Base-by-base conservation (phyloP, 208 protist species). In the Wallacemonas sp. region DNA sequence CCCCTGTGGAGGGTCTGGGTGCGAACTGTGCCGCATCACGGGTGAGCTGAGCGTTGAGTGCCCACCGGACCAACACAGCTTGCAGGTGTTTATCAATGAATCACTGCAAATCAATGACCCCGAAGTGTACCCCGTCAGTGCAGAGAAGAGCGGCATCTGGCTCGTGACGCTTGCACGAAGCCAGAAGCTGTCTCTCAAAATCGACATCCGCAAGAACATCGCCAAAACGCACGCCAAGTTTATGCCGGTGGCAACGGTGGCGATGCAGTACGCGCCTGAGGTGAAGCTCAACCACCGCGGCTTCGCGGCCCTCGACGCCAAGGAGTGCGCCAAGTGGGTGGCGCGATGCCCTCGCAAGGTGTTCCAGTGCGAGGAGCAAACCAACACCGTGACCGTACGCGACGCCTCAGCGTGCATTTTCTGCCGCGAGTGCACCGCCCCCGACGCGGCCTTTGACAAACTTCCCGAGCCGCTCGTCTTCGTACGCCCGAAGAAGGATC, bases 201-300 rank as follows among this genome's bases (percentile, higher is more conserved):
- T 94, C 8, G 74, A 93, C 13, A 94, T 96, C n/a, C 84, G 83
- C 9, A 97, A 98, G 73, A 97, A 97, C 64, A 97, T 99, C 37
- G 98, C 95, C 33, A 99, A 99, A 78, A 94, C 98, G 39, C 98
- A 99, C 65, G 96, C 98, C 6, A 99, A 99, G 83, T 99, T 98
- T 88, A 97, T 93, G 83, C 92, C 97, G 0, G 93, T 97, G 12
- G 81, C 91, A 3, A 95, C 93, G 12, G 91, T 97, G 26, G 87
- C 94, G 27, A 98, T 98, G 92, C 91, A 87, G 37, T 97, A 97
- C 76, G 83, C 89, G 0, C 85, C 95, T 9, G 86, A 96, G n/a
- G 96, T 98, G 36, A 55, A 85, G 12, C 68, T 99, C 42, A 98
- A 99, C 78, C 65, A 78, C 15, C 80, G 87, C 21, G 85, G 77